Base-by-base conservation (phyloP, 495 filamentous ascomycete species). In the Penicillium alfredii region DNA sequence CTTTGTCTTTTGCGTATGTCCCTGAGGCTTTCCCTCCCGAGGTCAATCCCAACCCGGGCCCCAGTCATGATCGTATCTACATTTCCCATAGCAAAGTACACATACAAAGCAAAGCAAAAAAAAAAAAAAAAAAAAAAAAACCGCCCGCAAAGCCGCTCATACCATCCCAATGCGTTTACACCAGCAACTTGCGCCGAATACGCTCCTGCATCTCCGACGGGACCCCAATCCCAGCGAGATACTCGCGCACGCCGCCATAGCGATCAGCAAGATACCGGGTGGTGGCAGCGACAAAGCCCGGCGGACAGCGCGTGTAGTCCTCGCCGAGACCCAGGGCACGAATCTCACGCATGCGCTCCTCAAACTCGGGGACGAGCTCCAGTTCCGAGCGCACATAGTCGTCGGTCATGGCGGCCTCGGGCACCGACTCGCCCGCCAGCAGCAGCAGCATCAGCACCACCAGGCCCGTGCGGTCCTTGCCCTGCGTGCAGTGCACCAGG, bases 401-500 rank as follows among this genome's bases (percentile, higher is more conserved):
- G 35, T 75, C 52, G 8, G 58, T 51, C 10, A 92, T 73, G 0
- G 76, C 78, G 0, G 68, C 61, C 0, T 63, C 32, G 0, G 77
- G 73, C 0, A 84, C 71, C 7, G 59, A 44, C 4, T 81, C 66
- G 4, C 61, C 54, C 3, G 79, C 67, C 2, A 83, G 55, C 18
- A 88, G 52, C 1, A 89, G 57, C 0, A 73, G 47, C 12, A 93
- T 64, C 8, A 80, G 58, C n/a, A 86, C 58, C 14, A 84, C 64
- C 2, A 92, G 63, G 0, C 88, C 88, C 0, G 87, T 92, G 0
- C 86, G 75, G 53, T 93, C 88, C 50, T 94, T 94, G 22, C 88
- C 88, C 52, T 92, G 84, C 3, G 86, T 88, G 61, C 88, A 93
- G 64, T 92, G 87, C 4, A 89, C 52, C 3, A 90, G 53, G 4